Evolutionary conservation across 2,329 filamentous ascomycete species (phyloP).

Genomic region (Aspergillus sp.): DNA sequence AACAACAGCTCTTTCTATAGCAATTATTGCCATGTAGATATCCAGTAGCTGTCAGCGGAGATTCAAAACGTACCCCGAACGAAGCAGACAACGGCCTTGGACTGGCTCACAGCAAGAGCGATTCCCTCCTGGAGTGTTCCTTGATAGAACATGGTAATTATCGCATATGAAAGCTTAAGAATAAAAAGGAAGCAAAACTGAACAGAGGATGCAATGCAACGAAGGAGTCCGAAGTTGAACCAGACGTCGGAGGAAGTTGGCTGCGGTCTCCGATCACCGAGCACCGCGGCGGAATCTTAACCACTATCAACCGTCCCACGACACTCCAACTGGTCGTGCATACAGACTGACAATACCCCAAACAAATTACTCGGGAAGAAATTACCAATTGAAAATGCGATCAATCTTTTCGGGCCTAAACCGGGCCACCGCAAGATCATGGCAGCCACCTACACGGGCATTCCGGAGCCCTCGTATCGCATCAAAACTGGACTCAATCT

Average conservation of each 20-base stretch:
- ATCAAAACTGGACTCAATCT: constrained; percentile 26
- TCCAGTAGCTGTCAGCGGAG: constrained; percentile 6
- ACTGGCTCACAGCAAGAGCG: constrained; percentile 62
- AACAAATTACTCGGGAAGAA: background rate
- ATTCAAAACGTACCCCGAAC: constrained; percentile 56
- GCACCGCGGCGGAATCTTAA: constrained; percentile 1
- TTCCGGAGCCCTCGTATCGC: constrained; percentile 12
- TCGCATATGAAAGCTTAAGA: constrained; percentile 3
- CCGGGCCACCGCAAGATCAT: constrained; percentile 16
- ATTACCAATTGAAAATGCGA: constrained; percentile 16
- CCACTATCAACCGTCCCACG: constrained; percentile 1
- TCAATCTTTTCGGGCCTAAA: constrained; percentile 22
- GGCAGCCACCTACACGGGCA: constrained; percentile 15
- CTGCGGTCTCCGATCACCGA: constrained; percentile 16
- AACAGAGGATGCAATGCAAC: background rate
- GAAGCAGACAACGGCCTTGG: constrained; percentile 78
- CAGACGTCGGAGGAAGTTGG: constrained; percentile 11
- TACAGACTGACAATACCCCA: background rate
- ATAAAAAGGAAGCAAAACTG: background rate
- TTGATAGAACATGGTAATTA: constrained; percentile 65
- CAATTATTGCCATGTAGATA: background rate
- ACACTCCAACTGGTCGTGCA: constrained; percentile 7
- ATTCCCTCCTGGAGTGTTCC: constrained; percentile 79
- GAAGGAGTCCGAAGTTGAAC: background rate
- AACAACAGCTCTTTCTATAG: background rate